These are phyloP conservation scores for Botrytis medusae DNA, from an alignment of 2,329 filamentous ascomycete genomes.

Conservation along the genomic window DNA sequence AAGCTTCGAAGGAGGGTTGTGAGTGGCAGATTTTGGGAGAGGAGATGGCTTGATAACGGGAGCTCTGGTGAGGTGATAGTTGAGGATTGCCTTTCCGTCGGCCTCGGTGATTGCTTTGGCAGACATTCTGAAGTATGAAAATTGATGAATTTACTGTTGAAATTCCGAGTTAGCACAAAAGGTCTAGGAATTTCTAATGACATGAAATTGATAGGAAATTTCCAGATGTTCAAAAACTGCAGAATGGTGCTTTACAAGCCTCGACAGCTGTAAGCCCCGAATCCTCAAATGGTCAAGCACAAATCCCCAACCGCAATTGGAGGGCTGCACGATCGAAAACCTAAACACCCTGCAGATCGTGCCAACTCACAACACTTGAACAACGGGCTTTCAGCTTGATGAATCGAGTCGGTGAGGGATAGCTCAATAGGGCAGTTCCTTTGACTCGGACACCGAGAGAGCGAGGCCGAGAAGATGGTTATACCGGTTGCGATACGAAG, in stretches of 20 bases:
- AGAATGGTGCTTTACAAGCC: conserved; percentile 7
- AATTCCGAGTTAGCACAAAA: conserved; percentile 12
- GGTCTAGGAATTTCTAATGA: neutral
- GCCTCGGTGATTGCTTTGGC: conserved; percentile 98
- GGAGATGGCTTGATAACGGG: conserved; percentile 97
- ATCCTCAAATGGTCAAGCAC: neutral
- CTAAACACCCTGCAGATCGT: conserved; percentile 9
- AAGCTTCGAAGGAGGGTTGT: conserved; percentile 90
- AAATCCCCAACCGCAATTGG: neutral
- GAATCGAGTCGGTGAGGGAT: conserved; percentile 4
- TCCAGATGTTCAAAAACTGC: neutral
- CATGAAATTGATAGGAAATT: conserved; percentile 9
- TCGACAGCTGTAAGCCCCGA: neutral
- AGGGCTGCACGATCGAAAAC: neutral
- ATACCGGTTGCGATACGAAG: conserved; percentile 1
- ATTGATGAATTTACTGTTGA: conserved; percentile 25
- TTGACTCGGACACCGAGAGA: neutral
- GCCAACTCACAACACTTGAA: conserved; percentile 17
- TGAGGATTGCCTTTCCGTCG: conserved; percentile 99
- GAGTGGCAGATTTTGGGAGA: conserved; percentile 77
- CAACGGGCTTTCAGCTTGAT: neutral
- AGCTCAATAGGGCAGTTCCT: neutral
- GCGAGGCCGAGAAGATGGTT: neutral
- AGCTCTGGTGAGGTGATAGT: conserved; percentile 99
- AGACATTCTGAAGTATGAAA: conserved; percentile 62